Percentiles rank a stretch among this genome's conserved stretches.
Conservation (phyloP, 129 eudicot genomes). For the Flaveria ramosissima region DNA sequence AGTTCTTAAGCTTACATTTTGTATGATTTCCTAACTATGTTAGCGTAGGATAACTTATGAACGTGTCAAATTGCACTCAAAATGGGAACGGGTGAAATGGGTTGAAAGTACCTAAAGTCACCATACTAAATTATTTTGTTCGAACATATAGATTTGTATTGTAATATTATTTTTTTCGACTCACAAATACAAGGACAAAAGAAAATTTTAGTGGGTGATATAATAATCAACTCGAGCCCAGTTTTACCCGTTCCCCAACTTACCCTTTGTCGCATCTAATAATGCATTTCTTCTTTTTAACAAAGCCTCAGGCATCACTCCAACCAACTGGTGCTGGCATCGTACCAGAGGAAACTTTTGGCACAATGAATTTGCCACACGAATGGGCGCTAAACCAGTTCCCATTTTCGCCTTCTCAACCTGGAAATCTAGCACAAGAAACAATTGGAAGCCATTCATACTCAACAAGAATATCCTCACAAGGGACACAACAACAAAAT, state of each 20-base stretch:
- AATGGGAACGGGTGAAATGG: neutral
- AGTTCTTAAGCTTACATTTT: neutral
- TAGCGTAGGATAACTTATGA: too few species aligned
- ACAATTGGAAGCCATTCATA: slow-evolving; percentile 33
- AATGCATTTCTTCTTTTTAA: slow-evolving; percentile 10
- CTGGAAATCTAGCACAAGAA: slow-evolving; percentile 12
- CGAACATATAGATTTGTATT: too few species aligned
- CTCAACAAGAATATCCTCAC: slow-evolving; percentile 32
- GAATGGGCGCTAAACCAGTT: slow-evolving; percentile 20
- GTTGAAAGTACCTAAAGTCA: neutral
- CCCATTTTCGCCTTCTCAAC: slow-evolving; percentile 13
- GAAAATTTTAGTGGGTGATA: too few species aligned
- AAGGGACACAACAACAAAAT: slow-evolving; percentile 21
- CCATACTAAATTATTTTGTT: neutral
- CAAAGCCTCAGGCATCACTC: slow-evolving; percentile 29
- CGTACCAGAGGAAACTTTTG: slow-evolving; percentile 15
- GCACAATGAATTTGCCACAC: slow-evolving; percentile 8
- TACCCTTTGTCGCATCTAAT: slow-evolving; percentile 1
- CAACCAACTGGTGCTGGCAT: slow-evolving; percentile 10
- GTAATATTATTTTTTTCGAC: neutral
- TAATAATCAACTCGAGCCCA: neutral
- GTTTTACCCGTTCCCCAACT: neutral
- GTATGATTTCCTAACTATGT: neutral
- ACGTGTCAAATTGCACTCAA: neutral
- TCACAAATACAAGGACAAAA: too few species aligned